Evolutionary conservation across 2,329 filamentous ascomycete species (phyloP), one percentile per base, ranked within the genome.

Genomic region (Ophiostoma angusticollis): DNA sequence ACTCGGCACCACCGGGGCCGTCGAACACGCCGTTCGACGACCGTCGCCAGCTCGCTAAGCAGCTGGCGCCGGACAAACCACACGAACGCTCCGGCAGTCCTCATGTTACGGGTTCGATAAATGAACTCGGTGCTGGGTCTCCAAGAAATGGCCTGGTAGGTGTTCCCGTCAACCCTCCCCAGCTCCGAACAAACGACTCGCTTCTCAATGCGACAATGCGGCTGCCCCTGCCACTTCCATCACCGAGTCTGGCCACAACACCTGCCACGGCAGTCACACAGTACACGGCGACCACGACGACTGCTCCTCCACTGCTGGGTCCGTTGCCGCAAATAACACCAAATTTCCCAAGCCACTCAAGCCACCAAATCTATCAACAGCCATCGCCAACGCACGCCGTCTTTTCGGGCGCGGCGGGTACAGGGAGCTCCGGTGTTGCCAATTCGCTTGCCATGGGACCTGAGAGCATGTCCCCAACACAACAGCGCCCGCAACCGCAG

Each of bases 1-100:
- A 48, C 29, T 45, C 41, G 24, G 30, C 28, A 19, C 48, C 35
- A 28, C 40, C 33, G 19, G 49, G 43, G 8, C 46, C 40, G 14
- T 49, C 37, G 29, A 45, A 37, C 11, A 46, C 45, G 1, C 41
- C 37, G 3, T 39, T 45, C 6, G 45, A 47, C 14, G 39, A 45
- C 35, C 41, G 34, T 6, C 43, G 41, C 5, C 35, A 43, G n/a
- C 33, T 36, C 3, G 41, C 46, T 11, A 37, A 37, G 12, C 42
- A 37, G 11, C 34, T 39, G 18, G 37, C 24, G 2, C 29, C 37
- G 7, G 33, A 39, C 17, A 43, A 37, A 14, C 43, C 40, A 2
- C 41, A 35, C 18, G 25, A 23, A 2, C 37, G 30, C 18, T 38
- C 40, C 3, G 43, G 36, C 41, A 50, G 37, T 47, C 39, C 25